A percentile compares a stretch with the other conserved stretches of the same genome.
These are phyloP conservation scores for Colletotrichum plurivorum DNA, from an alignment of 2,329 filamentous ascomycete species.

Conservation along the genomic window DNA sequence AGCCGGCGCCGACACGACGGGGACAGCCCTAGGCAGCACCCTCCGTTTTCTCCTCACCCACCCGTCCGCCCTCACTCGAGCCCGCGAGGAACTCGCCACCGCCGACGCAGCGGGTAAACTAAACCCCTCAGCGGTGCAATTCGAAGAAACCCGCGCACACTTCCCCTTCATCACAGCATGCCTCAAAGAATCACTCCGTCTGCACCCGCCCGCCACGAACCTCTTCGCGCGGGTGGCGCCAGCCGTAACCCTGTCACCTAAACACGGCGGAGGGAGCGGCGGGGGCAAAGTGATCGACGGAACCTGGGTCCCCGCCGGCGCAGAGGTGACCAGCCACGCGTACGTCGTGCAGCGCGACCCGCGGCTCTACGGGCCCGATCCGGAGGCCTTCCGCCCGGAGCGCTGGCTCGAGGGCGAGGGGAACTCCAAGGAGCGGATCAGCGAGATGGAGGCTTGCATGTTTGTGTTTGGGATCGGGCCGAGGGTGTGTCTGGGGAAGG, in stretches of 20 bases:
- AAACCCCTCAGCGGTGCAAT: conserved; percentile 11
- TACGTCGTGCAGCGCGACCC: conserved; percentile 53
- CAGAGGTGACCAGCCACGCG: conserved; percentile 44
- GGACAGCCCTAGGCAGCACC: conserved; percentile 27
- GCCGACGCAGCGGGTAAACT: background rate
- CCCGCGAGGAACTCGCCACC: background rate
- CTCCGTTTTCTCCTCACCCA: conserved; percentile 24
- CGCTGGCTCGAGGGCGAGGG: conserved; percentile 53
- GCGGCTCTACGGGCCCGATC: conserved; percentile 50
- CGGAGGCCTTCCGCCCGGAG: conserved; percentile 55
- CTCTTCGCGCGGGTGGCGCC: conserved; percentile 16
- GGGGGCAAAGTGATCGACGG: conserved; percentile 20
- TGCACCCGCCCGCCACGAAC: conserved; percentile 25
- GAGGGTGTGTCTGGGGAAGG: conserved; percentile 9
- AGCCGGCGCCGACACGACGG: conserved; percentile 32
- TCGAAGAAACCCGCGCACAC: conserved; percentile 22
- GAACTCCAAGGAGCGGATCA: background rate
- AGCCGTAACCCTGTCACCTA: background rate
- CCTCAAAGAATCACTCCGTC: conserved; percentile 27
- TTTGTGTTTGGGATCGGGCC: conserved; percentile 17
- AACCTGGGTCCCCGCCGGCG: conserved; percentile 22
- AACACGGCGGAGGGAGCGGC: too few species aligned
- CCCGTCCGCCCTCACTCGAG: background rate
- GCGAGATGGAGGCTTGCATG: conserved; percentile 16
- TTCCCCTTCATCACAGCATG: conserved; percentile 26